Percentiles rank a stretch among this genome's conserved stretches.
Conservation (phyloP, 2,329 filamentous ascomycete genomes). For the Taxawa tesnikishii region DNA sequence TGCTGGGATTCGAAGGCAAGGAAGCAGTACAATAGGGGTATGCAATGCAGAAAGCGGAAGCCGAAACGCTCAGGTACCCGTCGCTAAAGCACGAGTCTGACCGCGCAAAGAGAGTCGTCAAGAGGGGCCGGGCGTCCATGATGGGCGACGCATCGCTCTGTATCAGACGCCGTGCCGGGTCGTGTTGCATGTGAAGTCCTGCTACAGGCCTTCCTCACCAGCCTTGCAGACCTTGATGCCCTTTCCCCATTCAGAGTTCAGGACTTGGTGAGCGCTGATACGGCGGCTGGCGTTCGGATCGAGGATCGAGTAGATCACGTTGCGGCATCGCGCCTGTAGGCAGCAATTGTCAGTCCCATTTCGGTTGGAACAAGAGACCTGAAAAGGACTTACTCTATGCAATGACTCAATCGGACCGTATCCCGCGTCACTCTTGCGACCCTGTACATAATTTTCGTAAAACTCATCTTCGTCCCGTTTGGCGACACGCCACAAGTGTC, state of each 20-base stretch:
- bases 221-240: slow-evolving; percentile 96
- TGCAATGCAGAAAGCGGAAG: background rate
- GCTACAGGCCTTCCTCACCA: slow-evolving; percentile 83
- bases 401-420: slow-evolving; percentile 94
- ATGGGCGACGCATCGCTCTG: too few species aligned
- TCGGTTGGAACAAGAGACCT: too few species aligned
- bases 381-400: slow-evolving; percentile 67
- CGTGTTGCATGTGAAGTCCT: too few species aligned
- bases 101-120: background rate
- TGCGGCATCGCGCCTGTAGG: slow-evolving; percentile 78
- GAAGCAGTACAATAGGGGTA: background rate
- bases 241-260: slow-evolving; percentile 97
- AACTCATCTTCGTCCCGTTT: slow-evolving; percentile 97
- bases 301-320: slow-evolving; percentile 97
- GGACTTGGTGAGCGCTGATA: slow-evolving; percentile 88
- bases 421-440: slow-evolving; percentile 84
- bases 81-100: background rate
- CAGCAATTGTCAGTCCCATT: slow-evolving; percentile 11
- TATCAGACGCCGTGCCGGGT: too few species aligned
- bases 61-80: background rate
- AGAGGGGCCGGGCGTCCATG: too few species aligned
- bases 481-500: slow-evolving; percentile 93
- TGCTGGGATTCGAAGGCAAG: too few species aligned
- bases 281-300: slow-evolving; percentile 87
- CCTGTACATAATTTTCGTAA: slow-evolving; percentile 86